Conservation (phyloP, 208 protist species). For the Lotmaria passim region DNA sequence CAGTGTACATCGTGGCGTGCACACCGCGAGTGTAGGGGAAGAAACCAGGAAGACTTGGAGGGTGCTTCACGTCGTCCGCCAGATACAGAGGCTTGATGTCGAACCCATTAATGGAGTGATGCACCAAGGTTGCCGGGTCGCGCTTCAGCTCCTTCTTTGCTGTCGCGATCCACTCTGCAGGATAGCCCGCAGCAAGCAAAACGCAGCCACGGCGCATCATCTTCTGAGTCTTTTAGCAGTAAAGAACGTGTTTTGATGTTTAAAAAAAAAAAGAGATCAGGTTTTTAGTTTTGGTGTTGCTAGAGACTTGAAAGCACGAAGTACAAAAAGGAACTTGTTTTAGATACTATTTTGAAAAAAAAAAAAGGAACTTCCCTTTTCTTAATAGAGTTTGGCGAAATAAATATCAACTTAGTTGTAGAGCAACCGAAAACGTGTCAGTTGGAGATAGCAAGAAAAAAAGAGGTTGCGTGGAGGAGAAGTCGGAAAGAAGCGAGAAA, state of each 20-base stretch:
- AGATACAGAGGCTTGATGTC: constrained; percentile 92
- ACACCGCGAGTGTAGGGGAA: constrained; percentile 95
- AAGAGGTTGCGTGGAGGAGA: too few relatives aligned
- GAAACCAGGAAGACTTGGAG: constrained; percentile 62
- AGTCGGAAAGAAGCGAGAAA: too few relatives aligned
- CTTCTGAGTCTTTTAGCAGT: constrained; percentile 3
- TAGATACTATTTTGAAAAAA: too few relatives aligned
- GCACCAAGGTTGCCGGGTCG: constrained; percentile 52
- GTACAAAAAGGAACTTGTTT: constrained; percentile 9
- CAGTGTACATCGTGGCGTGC: constrained; percentile 96
- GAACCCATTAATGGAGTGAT: constrained; percentile 78
- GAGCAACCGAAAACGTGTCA: too few relatives aligned
- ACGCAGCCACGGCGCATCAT: constrained; percentile 80
- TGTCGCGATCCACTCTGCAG: constrained; percentile 63
- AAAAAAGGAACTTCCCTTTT: not conserved
- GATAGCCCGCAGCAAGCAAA: constrained; percentile 32
- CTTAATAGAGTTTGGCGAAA: too few relatives aligned
- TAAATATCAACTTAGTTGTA: too few relatives aligned
- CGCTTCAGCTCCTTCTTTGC: constrained; percentile 89
- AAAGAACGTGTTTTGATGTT: constrained; percentile 12
- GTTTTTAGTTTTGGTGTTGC: constrained; percentile 5
- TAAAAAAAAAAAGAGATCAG: constrained; percentile 3
- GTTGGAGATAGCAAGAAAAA: too few relatives aligned
- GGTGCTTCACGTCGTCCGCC: constrained; percentile 28
- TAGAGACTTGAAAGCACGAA: not conserved